Conservation (phyloP, 192 early-diverging fungal genomes). For the Cetraspora pellucida region DNA sequence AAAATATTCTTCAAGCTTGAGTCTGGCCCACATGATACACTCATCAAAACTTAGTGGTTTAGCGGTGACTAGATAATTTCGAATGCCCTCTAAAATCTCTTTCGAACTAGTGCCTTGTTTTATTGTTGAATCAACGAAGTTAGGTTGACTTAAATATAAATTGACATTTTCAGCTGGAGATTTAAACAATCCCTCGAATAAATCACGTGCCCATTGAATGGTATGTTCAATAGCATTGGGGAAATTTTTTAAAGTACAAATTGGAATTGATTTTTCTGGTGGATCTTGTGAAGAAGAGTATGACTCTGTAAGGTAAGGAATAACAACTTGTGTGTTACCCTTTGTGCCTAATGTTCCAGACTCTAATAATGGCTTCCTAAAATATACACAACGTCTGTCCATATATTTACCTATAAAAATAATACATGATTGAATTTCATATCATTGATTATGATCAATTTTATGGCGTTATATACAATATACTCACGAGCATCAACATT, state of each 20-base stretch:
- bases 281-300: conserved; percentile 99
- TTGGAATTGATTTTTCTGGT: conserved; percentile 92
- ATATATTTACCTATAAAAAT: conserved; percentile 68
- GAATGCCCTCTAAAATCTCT: conserved; percentile 77
- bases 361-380: conserved; percentile 91
- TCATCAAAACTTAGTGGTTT: conserved; percentile 88
- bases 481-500: conserved; percentile 92
- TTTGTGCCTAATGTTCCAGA: conserved; percentile 99
- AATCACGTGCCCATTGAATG: conserved; percentile 96
- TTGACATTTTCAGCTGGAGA: conserved; percentile 95
- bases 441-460: background rate
- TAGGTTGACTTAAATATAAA: conserved; percentile 82
- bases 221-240: conserved; percentile 87
- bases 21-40: conserved; percentile 90
- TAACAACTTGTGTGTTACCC: conserved; percentile 98
- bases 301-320: conserved; percentile 95
- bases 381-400: conserved; percentile 96
- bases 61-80: conserved; percentile 72
- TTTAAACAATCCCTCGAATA: conserved; percentile 93
- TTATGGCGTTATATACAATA: background rate
- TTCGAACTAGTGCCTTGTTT: conserved; percentile 79
- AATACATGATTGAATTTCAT: background rate
- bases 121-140: conserved; percentile 75
- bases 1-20: conserved; percentile 91
- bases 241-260: conserved; percentile 90